Conservation (phyloP, 768 basidiomycete species). For the Boletus rufocinnamomeus region DNA sequence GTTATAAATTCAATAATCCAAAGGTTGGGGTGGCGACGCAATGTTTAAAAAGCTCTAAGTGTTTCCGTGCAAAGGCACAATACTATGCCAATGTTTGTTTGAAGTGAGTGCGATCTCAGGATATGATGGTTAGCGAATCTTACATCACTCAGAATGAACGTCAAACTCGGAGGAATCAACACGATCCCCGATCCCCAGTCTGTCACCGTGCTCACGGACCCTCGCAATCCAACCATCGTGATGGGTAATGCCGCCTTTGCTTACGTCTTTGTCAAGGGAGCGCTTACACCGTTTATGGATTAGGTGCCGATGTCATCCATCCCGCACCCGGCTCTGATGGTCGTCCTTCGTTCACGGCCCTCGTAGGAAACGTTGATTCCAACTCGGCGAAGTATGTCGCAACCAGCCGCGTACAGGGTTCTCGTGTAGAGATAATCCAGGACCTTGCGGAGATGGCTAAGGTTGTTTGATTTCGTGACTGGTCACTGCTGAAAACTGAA, state of each 20-base stretch:
- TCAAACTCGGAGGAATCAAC: conserved; percentile 84
- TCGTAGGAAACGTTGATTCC: conserved; percentile 80
- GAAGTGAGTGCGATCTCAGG: conserved; percentile 55
- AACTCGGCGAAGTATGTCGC: conserved; percentile 71
- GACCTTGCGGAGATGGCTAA: conserved; percentile 67
- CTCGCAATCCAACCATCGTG: conserved; percentile 73
- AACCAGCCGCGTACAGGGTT: conserved; percentile 63
- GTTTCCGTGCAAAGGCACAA: conserved; percentile 66
- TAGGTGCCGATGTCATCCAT: conserved; percentile 83
- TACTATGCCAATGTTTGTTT: conserved; percentile 82
- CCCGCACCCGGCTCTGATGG: conserved; percentile 79
- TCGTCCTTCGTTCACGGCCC: conserved; percentile 76
- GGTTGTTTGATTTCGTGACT: conserved; percentile 34
- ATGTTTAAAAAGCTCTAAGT: conserved; percentile 70
- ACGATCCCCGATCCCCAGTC: conserved; percentile 70
- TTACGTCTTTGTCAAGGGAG: neutral
- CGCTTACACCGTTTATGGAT: conserved; percentile 5
- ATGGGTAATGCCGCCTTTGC: conserved; percentile 52
- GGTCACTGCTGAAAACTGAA: conserved; percentile 14
- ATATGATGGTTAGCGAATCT: neutral
- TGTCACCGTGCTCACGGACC: conserved; percentile 65
- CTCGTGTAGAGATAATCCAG: conserved; percentile 75
- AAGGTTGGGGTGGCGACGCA: conserved; percentile 79
- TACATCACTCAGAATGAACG: conserved; percentile 60
- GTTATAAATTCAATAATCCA: conserved; percentile 1